A percentile compares a stretch with the other conserved stretches of the same genome.
Evolutionary conservation across 305 asterid genomes (phyloP).

Genomic region (Fraxinus xanthoxyloides): DNA sequence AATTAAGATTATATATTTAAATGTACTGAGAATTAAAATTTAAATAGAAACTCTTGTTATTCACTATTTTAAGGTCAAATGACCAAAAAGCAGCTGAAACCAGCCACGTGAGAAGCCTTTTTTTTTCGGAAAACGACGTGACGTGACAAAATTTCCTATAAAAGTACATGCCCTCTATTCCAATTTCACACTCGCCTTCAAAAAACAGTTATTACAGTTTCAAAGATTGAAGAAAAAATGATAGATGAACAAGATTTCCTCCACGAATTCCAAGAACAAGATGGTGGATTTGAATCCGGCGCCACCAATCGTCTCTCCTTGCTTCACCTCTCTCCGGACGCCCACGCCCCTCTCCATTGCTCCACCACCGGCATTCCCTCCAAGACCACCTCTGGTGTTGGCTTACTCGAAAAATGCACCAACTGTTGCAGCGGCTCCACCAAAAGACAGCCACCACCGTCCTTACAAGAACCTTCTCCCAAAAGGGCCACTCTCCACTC

Average conservation of each 20-base stretch:
- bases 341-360: conserved; percentile 12
- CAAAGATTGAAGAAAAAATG: neutral
- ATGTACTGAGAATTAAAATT: neutral
- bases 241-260: neutral
- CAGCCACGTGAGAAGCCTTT: neutral
- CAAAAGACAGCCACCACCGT: conserved; percentile 24
- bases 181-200: neutral
- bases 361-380: neutral
- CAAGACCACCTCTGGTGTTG: neutral
- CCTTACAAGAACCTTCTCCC: conserved; percentile 28
- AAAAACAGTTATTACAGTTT: neutral
- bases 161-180: neutral
- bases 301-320: neutral
- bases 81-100: neutral
- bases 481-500: conserved; percentile 28
- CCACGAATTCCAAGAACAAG: conserved; percentile 16
- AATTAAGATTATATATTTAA: no score
- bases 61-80: neutral
- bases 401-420: conserved; percentile 8
- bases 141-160: neutral
- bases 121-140: neutral
- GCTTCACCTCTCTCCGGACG: conserved; percentile 32
- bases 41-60: neutral
- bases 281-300: conserved; percentile 6
- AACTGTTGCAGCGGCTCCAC: neutral